A percentile compares a stretch with the other conserved stretches of the same genome.
These are phyloP conservation scores for Hypoxylon sp. DNA, from an alignment of 2,329 filamentous ascomycete genomes.

Conservation along the genomic window DNA sequence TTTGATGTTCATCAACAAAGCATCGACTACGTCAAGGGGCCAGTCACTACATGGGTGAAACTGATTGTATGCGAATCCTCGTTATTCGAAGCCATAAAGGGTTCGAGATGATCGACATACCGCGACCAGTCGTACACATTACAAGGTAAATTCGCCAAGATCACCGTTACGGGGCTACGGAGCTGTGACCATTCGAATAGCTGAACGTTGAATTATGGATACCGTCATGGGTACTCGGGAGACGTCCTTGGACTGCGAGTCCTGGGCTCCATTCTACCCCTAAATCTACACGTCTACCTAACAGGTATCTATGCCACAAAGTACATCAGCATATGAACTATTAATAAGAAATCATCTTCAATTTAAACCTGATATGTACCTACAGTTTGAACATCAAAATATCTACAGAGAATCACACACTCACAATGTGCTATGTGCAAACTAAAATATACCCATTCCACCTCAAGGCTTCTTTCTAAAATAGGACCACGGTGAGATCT, in stretches of 20 bases:
- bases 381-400: too few relatives aligned
- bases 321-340: neutral
- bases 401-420: too few relatives aligned
- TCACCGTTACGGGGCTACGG: neutral
- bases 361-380: neutral
- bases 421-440: too few relatives aligned
- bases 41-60: neutral
- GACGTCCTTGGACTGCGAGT: too few relatives aligned
- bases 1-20: neutral
- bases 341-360: neutral
- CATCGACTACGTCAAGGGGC: neutral
- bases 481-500: constrained; percentile 14
- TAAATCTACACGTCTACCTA: too few relatives aligned
- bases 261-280: too few relatives aligned
- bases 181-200: neutral
- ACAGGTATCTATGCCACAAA: too few relatives aligned
- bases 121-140: too few relatives aligned
- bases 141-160: too few relatives aligned
- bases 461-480: neutral
- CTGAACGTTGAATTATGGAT: neutral
- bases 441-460: neutral
- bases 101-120: too few relatives aligned
- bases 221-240: too few relatives aligned
- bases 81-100: neutral
- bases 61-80: neutral